These are phyloP conservation scores for Globisporangium polare DNA, from an alignment of 352 stramenopile genomes.

Conservation along the genomic window DNA sequence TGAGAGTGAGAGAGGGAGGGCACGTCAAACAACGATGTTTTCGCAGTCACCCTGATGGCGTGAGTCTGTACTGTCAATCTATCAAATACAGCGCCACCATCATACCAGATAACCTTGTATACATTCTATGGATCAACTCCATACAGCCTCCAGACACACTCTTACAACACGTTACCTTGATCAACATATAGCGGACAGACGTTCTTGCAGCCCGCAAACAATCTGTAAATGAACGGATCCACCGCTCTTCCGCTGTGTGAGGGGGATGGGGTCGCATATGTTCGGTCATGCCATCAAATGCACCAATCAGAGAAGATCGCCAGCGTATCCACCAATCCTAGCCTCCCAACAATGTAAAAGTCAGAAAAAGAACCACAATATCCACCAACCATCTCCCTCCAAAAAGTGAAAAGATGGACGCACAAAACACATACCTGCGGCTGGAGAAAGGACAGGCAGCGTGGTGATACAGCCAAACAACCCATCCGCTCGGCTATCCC, in stretches of 20 bases:
- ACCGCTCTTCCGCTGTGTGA: constrained; percentile 2
- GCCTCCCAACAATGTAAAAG: no score
- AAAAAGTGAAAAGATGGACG: background rate
- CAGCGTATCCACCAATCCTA: background rate
- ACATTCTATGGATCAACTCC: no score
- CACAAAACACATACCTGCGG: no score
- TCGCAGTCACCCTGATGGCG: background rate
- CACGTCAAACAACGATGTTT: background rate
- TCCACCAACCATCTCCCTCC: background rate
- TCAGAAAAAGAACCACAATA: background rate
- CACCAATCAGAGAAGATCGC: background rate
- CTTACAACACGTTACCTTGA: background rate
- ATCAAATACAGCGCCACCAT: background rate
- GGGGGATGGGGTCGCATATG: constrained; percentile 2
- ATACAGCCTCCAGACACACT: no score
- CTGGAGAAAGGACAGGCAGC: background rate
- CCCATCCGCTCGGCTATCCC: background rate
- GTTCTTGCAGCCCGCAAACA: background rate
- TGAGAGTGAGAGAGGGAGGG: background rate
- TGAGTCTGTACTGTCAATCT: background rate
- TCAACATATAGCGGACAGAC: background rate
- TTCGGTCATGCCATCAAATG: no score
- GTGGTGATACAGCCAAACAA: background rate
- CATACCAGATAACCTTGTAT: no score
- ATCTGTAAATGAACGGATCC: background rate